phyloP scores from a whole-genome alignment of 1,284 basidiomycete species.

The Trichosporon faecale region DNA sequence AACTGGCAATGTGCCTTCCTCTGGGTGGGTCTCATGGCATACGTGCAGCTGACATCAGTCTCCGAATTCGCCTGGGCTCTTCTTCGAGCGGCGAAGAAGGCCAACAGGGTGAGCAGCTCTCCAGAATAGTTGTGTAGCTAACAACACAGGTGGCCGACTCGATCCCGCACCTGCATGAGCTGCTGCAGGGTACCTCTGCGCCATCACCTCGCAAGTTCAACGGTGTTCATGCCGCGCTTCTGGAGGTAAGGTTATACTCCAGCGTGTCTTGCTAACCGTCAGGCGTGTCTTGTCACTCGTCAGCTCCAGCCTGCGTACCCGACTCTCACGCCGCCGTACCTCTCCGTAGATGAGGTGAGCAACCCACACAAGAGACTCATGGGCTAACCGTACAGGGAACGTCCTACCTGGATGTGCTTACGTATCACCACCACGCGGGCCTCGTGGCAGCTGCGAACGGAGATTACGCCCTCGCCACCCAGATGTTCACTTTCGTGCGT shows the following conservation, averaged over 20 bases:
- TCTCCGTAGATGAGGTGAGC: conserved; percentile 33
- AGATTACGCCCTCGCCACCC: conserved; percentile 32
- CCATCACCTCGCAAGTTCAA: conserved; percentile 24
- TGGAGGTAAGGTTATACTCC: conserved; percentile 36
- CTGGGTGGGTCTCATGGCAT: neutral
- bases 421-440: conserved; percentile 47
- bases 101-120: conserved; percentile 26
- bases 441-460: conserved; percentile 32
- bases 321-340: conserved; percentile 16
- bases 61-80: conserved; percentile 34
- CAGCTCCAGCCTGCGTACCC: neutral
- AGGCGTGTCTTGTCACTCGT: conserved; percentile 21
- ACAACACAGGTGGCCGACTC: conserved; percentile 12
- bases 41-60: conserved; percentile 23
- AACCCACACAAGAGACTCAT: neutral
- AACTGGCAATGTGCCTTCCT: conserved; percentile 11
- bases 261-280: conserved; percentile 20
- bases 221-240: conserved; percentile 35
- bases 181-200: conserved; percentile 18
- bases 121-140: neutral
- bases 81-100: conserved; percentile 33
- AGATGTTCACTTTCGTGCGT: conserved; percentile 35
- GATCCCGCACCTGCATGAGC: conserved; percentile 24
- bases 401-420: conserved; percentile 42
- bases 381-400: conserved; percentile 14